Conservation (phyloP, 306 rosid genomes). For the Fagus crenata region DNA sequence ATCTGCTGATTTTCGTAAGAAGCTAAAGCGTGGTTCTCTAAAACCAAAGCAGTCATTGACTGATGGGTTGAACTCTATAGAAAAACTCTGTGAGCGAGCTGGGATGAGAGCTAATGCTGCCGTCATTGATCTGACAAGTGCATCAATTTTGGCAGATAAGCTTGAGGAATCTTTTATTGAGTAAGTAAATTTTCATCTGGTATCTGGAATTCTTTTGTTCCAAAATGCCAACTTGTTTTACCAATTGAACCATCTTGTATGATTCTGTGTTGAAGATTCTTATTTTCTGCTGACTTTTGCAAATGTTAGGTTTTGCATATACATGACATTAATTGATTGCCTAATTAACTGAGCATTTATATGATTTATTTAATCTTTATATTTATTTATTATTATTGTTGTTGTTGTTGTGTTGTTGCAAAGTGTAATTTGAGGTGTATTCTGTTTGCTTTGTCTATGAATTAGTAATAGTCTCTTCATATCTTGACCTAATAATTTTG, state of each 20-base stretch:
- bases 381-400: not conserved
- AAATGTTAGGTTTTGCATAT: not conserved
- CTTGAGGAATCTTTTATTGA: slow-evolving; percentile 92
- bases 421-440: too few species aligned
- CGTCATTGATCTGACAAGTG: slow-evolving; percentile 80
- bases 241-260: slow-evolving; percentile 8
- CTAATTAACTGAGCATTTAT: not conserved
- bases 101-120: slow-evolving; percentile 93
- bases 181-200: slow-evolving; percentile 49
- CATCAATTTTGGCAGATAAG: slow-evolving; percentile 69
- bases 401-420: too few species aligned
- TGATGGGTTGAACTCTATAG: slow-evolving; percentile 78
- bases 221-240: slow-evolving; percentile 8
- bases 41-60: slow-evolving; percentile 54
- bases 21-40: slow-evolving; percentile 66
- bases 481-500: not conserved
- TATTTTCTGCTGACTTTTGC: not conserved
- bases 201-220: slow-evolving; percentile 18
- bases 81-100: slow-evolving; percentile 78
- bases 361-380: not conserved
- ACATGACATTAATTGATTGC: not conserved
- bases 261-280: not conserved
- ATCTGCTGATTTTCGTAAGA: slow-evolving; percentile 89
- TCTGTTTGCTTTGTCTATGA: too few species aligned
- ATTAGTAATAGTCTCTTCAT: not conserved